Evolutionary conservation across 306 rosid species (phyloP), one percentile per base, ranked within the genome.

Genomic region (Prunus padus): DNA sequence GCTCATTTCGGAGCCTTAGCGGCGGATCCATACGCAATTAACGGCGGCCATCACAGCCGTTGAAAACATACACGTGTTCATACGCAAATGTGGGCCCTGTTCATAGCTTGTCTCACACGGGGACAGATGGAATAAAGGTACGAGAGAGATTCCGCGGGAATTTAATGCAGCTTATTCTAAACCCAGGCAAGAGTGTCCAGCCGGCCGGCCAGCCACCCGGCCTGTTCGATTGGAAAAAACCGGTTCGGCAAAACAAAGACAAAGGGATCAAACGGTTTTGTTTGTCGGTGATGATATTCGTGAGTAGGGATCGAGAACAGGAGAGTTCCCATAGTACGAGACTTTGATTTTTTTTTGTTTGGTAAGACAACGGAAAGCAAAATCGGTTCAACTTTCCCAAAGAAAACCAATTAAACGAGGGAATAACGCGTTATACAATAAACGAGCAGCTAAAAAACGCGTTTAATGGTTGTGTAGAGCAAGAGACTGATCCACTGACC

Each of bases 401-500:
- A 37, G 3, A 65, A 65, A 11, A 11, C 8, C 26, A 47, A 65
- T n/a, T 11, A 51, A 33, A 64, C 44, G 56, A 67, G 40, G 72
- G 23, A 67, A 5, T 45, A 49, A 68, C 12, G 66, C 66, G 22
- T 28, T 28, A 14, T 4, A 1, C 18, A 5, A 15, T 14, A 59
- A 33, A 33, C 42, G 42, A 6, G 42, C 42, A 33, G 42, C 42
- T 33, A 50, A 50, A 69, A 15, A 49, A 15, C 2, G 25, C 14
- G 20, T 13, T 50, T 23, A 22, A 11, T 22, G 33, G 6, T 13
- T 33, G 42, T 2, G 42, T 6, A 33, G 42, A 33, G 42, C 42
- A 33, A 33, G 14, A 33, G 61, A 59, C 19, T 56, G 15, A 56
- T 13, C 33, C 12, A 70, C 71, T 77, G 80, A 94, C 99, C 86